These are phyloP conservation scores for Xylaria sp. DNA, from an alignment of 2,329 filamentous ascomycete species.

Conservation along the genomic window DNA sequence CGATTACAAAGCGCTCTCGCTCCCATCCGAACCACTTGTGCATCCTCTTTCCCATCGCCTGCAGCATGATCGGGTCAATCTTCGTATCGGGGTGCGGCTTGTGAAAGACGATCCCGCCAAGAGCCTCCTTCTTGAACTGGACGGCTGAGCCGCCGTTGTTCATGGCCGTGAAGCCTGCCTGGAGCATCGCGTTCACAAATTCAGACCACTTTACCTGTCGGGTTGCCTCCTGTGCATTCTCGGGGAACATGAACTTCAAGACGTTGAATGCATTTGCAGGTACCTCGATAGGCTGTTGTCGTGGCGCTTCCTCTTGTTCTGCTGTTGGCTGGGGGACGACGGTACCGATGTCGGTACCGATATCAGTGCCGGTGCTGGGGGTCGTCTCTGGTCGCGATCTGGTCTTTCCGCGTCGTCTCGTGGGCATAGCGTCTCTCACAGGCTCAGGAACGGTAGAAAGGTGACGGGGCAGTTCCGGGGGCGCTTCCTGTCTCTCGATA, in stretches of 20 bases:
- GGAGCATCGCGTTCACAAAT: constrained; percentile 4
- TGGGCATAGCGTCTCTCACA: too few species aligned
- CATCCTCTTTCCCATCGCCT: constrained; percentile 4
- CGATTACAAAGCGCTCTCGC: constrained; percentile 7
- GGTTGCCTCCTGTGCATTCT: constrained; percentile 1
- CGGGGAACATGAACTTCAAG: constrained; percentile 5
- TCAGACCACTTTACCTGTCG: constrained; percentile 1
- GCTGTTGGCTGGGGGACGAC: too few species aligned
- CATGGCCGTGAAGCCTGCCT: constrained; percentile 3
- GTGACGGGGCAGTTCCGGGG: too few species aligned
- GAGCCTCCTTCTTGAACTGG: not conserved
- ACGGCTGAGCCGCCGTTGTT: constrained; percentile 5
- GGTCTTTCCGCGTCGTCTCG: constrained; percentile 6
- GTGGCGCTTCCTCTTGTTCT: too few species aligned
- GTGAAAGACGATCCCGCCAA: constrained; percentile 8
- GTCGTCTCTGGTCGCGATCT: constrained; percentile 5
- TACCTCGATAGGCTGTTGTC: not conserved
- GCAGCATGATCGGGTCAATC: constrained; percentile 3
- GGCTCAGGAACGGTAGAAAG: too few species aligned
- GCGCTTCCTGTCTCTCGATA: too few species aligned
- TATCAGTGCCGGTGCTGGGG: too few species aligned
- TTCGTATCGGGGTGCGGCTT: constrained; percentile 6
- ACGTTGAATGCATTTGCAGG: not conserved
- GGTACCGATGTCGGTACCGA: too few species aligned
- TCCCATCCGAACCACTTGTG: constrained; percentile 2